Conservation (phyloP, 345 rosid species). For the Brassica rapa region DNA sequence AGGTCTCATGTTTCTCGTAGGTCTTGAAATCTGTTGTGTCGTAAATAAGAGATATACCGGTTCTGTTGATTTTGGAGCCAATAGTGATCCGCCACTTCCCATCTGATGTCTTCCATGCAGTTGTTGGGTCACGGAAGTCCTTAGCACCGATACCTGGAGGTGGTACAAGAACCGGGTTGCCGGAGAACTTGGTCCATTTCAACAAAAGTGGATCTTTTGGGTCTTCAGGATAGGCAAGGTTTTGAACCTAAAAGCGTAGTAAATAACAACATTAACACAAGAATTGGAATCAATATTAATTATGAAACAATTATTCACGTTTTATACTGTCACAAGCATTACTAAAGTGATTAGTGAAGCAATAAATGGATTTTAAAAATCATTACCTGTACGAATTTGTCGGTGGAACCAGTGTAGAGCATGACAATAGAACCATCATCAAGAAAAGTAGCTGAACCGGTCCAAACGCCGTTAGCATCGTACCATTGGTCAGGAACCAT, state of each 20-base stretch:
- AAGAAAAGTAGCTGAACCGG: slow-evolving; percentile 88
- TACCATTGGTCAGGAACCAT: slow-evolving; percentile 89
- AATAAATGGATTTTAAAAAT: neutral
- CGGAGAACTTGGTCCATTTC: slow-evolving; percentile 65
- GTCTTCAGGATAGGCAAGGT: slow-evolving; percentile 84
- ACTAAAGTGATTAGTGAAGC: neutral
- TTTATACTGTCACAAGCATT: neutral
- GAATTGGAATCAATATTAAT: neutral
- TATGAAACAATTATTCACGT: neutral
- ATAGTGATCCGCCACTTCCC: slow-evolving; percentile 84
- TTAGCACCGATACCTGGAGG: slow-evolving; percentile 58
- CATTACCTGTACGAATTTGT: slow-evolving; percentile 53
- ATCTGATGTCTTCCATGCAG: slow-evolving; percentile 77
- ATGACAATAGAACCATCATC: slow-evolving; percentile 74
- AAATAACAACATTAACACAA: neutral
- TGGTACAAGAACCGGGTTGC: slow-evolving; percentile 76
- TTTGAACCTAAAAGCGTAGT: slow-evolving; percentile 53
- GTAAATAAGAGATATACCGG: slow-evolving; percentile 69
- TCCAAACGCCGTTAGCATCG: slow-evolving; percentile 81
- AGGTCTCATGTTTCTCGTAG: slow-evolving; percentile 38
- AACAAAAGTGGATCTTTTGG: slow-evolving; percentile 71
- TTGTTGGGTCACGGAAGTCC: slow-evolving; percentile 97
- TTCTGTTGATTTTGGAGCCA: slow-evolving; percentile 70
- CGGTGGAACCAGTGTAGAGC: slow-evolving; percentile 87
- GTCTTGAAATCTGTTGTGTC: slow-evolving; percentile 75